phyloP scores from a whole-genome alignment of 73 alveolate species.

The Diophrys appendiculata region DNA sequence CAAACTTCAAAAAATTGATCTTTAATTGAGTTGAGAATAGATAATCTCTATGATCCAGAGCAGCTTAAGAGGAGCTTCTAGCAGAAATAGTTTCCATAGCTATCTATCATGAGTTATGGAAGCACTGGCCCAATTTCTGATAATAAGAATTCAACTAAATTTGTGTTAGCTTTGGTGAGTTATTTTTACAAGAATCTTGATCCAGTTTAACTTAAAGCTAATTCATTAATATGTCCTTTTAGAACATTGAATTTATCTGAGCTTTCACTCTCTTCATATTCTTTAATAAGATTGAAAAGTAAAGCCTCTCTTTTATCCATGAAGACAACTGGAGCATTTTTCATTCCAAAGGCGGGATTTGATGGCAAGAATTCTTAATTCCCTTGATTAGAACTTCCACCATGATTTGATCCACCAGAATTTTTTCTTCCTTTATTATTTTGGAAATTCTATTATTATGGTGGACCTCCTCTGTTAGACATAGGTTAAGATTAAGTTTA shows the following conservation, averaged over 20 bases:
- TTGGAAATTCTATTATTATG: too few species aligned
- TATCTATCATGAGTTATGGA: constrained; percentile 58
- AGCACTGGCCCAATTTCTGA: constrained; percentile 31
- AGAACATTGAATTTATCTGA: constrained; percentile 27
- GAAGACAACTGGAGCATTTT: neutral
- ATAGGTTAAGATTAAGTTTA: too few species aligned
- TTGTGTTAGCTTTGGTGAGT: constrained; percentile 34
- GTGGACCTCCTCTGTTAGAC: too few species aligned
- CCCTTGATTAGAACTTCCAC: too few species aligned
- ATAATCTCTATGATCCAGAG: constrained; percentile 45
- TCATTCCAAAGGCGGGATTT: too few species aligned
- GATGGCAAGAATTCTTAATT: too few species aligned
- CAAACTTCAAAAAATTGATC: constrained; percentile 57
- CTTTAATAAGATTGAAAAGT: neutral
- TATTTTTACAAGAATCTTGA: constrained; percentile 45
- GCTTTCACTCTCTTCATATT: constrained; percentile 27
- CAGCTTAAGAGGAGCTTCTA: constrained; percentile 57
- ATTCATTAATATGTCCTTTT: constrained; percentile 32
- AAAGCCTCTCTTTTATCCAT: neutral
- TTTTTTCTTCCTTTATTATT: too few species aligned
- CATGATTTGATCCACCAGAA: too few species aligned
- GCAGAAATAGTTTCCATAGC: constrained; percentile 78
- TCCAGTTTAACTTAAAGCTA: constrained; percentile 51
- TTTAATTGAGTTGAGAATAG: constrained; percentile 41
- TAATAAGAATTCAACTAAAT: constrained; percentile 40